Base-by-base conservation (phyloP, 164 flowering plant species). In the Magnolia changhungtana region DNA sequence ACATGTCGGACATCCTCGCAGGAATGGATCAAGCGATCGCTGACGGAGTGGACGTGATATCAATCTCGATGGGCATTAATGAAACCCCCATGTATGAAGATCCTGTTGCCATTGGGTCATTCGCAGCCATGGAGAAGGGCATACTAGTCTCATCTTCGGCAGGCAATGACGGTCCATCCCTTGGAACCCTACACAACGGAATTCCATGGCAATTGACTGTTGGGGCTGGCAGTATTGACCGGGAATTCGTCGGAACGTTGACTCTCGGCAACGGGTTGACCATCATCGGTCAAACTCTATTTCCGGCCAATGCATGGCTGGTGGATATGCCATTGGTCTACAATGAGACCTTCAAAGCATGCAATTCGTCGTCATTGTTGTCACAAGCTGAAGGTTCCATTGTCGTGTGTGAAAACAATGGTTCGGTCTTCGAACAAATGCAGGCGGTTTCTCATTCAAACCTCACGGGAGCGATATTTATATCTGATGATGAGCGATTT, bases 31-130 rank as follows among this genome's bases (percentile, higher is more conserved):
- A 83, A 66, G 94, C 96, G 11, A 84, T 90, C 10, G 37, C 3
- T 0, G 96, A 92, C 65, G 94, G 91, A 0, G 92, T 89, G 2
- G 92, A 92, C 73, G 88, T 90, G 2, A 5, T 90, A 0, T 89
- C 96, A 11, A 9, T 92, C 20, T 92, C 93, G 1, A 29, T 92
- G 20, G 94, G 92, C 13, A 4, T 81, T 5, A 2, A 27, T 4
- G 27, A 16, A 0, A 1, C 0, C 2, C 74, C 74, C 8, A 31
- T 18, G 45, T 70, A 70, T 37, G 1, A 7, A 5, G 61, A 76
- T 31, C 52, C 55, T 7, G 71, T 76, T 1, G 61, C 69, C 4
- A 76, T 76, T 18, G 73, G 24, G 2, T 55, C 78, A 8, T 70
- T 76, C 11, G 31, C 73, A 31, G 78, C 78, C 4, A 14, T 61